Base-by-base conservation (phyloP, 208 protist genomes). In the Wallacemonas sp. region DNA sequence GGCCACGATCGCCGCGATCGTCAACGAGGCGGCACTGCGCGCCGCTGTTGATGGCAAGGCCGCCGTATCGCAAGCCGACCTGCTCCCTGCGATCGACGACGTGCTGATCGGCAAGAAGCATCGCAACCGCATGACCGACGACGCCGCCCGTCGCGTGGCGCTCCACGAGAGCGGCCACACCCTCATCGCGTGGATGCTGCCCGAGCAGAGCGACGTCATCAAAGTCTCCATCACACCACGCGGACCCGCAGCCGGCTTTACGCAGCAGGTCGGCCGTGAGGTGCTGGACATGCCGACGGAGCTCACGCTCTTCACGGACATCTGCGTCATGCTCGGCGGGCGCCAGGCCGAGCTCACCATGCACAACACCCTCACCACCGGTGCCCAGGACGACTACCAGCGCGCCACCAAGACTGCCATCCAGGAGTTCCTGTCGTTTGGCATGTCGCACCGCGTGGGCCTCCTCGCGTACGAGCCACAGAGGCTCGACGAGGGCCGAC, bases 81-180 rank as follows among this genome's bases (percentile, higher is more conserved):
- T 97, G 23, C 70, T 92, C 39, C 78, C 85, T 1, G 90, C 92
- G 11, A 87, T 94, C 41, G 92, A 97, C 49, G 86, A 95, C 61
- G 88, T 95, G 36, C 76, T 94, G 9, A 55, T 97, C 14, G 92
- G 92, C 34, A 94, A 94, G 71, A 87, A 88, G 68, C 85, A 95
- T 56, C 83, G 82, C 63, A 90, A 65, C 47, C 83, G 84, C 27
- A 91, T 92, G 84, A 65, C 74, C 19, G 76, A 84, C 26, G 60
- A 39, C 24, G 83, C 80, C 39, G 69, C 76, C 24, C 66, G 64
- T 30, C 88, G 88, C 27, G 81, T 84, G 1, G 92, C 92, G 1
- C 96, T 98, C 30, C 98, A 99, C 81, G 98, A 99, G 77, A 97
- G 93, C 58, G 97, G 98, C 8, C 98, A 99, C 81, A 88, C 98